Evolutionary conservation across 2,329 filamentous ascomycete genomes (phyloP).

Genomic region (Pestalotiopsis sp.): DNA sequence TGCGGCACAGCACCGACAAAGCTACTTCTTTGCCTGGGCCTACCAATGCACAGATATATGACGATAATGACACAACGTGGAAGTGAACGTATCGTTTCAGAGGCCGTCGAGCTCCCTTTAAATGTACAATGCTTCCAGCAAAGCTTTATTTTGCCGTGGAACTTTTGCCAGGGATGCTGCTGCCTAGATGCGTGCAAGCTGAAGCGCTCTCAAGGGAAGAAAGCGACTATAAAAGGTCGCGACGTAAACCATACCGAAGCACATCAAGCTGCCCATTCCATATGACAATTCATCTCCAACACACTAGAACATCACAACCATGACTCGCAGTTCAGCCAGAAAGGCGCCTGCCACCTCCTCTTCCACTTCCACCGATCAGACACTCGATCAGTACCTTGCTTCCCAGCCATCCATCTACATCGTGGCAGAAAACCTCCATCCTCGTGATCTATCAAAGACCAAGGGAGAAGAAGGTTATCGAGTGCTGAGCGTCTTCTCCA

Average conservation of each 20-base stretch:
- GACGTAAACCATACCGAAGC: background rate
- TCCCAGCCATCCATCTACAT: conserved; percentile 11
- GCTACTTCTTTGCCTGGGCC: background rate
- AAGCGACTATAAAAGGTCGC: background rate
- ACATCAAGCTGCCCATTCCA: background rate
- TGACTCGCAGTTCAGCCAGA: background rate
- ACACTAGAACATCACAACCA: background rate
- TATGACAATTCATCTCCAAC: background rate
- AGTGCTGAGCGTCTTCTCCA: background rate
- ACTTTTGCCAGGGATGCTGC: background rate
- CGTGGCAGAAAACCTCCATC: conserved; percentile 8
- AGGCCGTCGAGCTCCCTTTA: background rate
- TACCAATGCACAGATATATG: background rate
- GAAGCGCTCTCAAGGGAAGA: background rate
- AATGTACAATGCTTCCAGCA: background rate
- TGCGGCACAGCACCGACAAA: background rate
- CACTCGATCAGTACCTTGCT: conserved; percentile 5
- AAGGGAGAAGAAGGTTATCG: conserved; percentile 8
- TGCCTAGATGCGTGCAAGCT: background rate
- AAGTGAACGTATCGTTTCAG: background rate
- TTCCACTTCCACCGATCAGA: conserved; percentile 1
- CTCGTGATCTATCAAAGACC: conserved; percentile 3
- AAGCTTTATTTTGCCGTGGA: background rate
- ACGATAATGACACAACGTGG: background rate
- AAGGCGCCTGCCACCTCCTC: background rate